Evolutionary conservation across 352 stramenopile species (phyloP).

Genomic region (Phytophthora quininea): DNA sequence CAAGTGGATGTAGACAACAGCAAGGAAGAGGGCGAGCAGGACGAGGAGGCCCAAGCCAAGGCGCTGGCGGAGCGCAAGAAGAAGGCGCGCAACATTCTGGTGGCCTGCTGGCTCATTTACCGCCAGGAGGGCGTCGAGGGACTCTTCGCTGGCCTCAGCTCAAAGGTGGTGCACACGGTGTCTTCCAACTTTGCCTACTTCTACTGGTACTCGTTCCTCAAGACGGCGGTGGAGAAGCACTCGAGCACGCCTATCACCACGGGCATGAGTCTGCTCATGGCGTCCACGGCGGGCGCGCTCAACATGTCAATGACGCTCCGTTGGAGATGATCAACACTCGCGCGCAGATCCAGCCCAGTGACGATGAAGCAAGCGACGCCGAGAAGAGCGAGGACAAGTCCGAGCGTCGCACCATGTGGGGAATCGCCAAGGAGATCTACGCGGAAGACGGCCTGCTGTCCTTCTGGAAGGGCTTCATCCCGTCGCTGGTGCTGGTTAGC

Average conservation of each 20-base stretch:
- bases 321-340: slow-evolving; percentile 89
- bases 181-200: slow-evolving; percentile 86
- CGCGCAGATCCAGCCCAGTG: slow-evolving; percentile 70
- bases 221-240: slow-evolving; percentile 59
- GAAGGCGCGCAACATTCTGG: slow-evolving; percentile 55
- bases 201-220: slow-evolving; percentile 88
- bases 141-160: slow-evolving; percentile 72
- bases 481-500: slow-evolving; percentile 86
- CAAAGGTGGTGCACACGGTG: slow-evolving; percentile 79
- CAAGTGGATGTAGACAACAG: slow-evolving; percentile 57
- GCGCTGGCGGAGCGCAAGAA: slow-evolving; percentile 38
- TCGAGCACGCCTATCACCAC: slow-evolving; percentile 56
- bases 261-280: slow-evolving; percentile 74
- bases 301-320: slow-evolving; percentile 90
- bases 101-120: slow-evolving; percentile 73
- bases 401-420: slow-evolving; percentile 50
- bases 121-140: slow-evolving; percentile 63
- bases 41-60: slow-evolving; percentile 30
- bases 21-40: slow-evolving; percentile 22
- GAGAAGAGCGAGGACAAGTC: slow-evolving; percentile 35
- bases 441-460: slow-evolving; percentile 68
- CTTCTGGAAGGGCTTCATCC: slow-evolving; percentile 90
- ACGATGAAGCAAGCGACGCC: slow-evolving; percentile 48
- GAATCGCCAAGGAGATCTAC: slow-evolving; percentile 67
- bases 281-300: slow-evolving; percentile 78